phyloP scores from a whole-genome alignment of 139 green algal genomes.

The Gonium pectorale region DNA sequence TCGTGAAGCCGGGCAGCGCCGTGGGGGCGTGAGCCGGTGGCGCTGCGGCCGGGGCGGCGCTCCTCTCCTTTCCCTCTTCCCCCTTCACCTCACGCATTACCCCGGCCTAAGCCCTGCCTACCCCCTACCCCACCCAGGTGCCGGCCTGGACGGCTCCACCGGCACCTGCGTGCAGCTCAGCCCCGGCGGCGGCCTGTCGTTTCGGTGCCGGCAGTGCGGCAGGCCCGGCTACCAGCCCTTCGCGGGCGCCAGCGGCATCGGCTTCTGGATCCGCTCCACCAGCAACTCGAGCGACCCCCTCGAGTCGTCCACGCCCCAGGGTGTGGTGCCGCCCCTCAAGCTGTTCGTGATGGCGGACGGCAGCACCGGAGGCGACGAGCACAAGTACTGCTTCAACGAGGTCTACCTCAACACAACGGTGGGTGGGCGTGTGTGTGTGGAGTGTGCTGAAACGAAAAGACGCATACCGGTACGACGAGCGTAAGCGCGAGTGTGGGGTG shows the following conservation, averaged over 20 bases:
- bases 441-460: too few relatives aligned
- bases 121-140: not conserved
- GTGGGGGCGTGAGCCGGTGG: too few relatives aligned
- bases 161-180: constrained; percentile 43
- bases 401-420: constrained; percentile 36
- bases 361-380: not conserved
- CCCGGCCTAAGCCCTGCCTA: not conserved
- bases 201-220: constrained; percentile 49
- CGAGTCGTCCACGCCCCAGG: constrained; percentile 23
- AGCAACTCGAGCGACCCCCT: constrained; percentile 11
- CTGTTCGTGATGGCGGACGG: constrained; percentile 20
- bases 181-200: constrained; percentile 36
- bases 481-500: too few relatives aligned
- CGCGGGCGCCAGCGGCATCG: constrained; percentile 2
- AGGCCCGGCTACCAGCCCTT: constrained; percentile 55
- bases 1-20: too few relatives aligned
- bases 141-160: constrained; percentile 1
- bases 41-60: too few relatives aligned
- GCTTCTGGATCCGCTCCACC: constrained; percentile 48
- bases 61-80: not conserved
- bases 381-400: constrained; percentile 36
- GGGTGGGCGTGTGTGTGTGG: too few relatives aligned
- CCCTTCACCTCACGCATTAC: not conserved
- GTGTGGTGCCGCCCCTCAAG: constrained; percentile 24
- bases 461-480: too few relatives aligned